phyloP scores from a whole-genome alignment of 2,329 filamentous ascomycete species.

The Fusarium nurragi region DNA sequence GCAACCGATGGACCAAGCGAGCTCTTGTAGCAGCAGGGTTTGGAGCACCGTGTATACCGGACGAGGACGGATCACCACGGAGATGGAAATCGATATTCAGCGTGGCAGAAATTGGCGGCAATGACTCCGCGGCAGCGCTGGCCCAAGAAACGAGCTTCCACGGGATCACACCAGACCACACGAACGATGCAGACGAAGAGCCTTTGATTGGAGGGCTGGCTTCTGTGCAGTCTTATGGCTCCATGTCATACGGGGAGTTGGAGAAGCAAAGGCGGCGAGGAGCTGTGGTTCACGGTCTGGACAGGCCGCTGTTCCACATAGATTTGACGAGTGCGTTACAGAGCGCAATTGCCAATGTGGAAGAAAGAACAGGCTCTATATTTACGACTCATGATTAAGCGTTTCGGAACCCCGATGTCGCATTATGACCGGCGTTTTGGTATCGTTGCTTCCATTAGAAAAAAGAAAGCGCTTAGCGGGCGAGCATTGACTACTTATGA shows the following conservation, averaged over 20 bases:
- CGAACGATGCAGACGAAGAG: conserved; percentile 48
- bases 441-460: background rate
- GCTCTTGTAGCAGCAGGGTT: conserved; percentile 89
- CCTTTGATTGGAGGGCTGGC: conserved; percentile 43
- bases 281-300: conserved; percentile 83
- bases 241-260: conserved; percentile 35
- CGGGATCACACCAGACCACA: conserved; percentile 45
- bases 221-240: conserved; percentile 13
- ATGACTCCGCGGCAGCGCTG: conserved; percentile 72
- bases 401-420: background rate
- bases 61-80: conserved; percentile 57
- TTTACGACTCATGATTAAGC: conserved; percentile 3
- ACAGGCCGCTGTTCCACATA: conserved; percentile 91
- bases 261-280: conserved; percentile 58
- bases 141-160: conserved; percentile 71
- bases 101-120: conserved; percentile 84
- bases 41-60: conserved; percentile 74
- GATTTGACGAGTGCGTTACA: conserved; percentile 90
- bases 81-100: conserved; percentile 97
- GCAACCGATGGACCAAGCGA: conserved; percentile 90
- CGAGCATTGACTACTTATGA: background rate
- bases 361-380: conserved; percentile 58
- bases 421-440: background rate
- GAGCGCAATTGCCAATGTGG: conserved; percentile 82
- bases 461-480: conserved; percentile 2